These are phyloP conservation scores for Biscogniauxia sp. DNA, from an alignment of 2,329 filamentous ascomycete species.

Conservation along the genomic window DNA sequence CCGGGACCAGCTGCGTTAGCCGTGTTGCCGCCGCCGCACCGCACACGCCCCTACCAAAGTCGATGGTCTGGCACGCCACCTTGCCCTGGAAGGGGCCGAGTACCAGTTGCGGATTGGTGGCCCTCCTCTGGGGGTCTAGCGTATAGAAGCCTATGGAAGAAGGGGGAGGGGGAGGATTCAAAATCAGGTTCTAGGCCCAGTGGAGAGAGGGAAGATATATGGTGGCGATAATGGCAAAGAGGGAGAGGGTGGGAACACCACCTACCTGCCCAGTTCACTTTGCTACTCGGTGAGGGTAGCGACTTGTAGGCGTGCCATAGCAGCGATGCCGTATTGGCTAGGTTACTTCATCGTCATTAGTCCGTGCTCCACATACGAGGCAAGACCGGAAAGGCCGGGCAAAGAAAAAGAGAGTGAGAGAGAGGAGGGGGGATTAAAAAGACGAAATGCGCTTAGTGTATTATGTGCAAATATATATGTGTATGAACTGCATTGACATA, in stretches of 20 bases:
- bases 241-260: not conserved
- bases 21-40: constrained; percentile 62
- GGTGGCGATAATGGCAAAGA: constrained; percentile 1
- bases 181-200: not conserved
- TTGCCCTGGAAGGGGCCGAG: constrained; percentile 80
- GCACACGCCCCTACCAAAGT: constrained; percentile 72
- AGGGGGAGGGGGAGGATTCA: not conserved
- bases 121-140: constrained; percentile 47
- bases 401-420: too few species aligned
- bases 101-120: constrained; percentile 54
- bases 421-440: not conserved
- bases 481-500: constrained; percentile 22
- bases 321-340: constrained; percentile 71
- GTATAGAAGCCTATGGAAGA: constrained; percentile 66
- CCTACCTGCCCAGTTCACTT: constrained; percentile 74
- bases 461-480: not conserved
- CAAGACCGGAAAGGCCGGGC: not conserved
- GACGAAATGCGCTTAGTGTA: too few species aligned
- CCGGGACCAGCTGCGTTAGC: constrained; percentile 63
- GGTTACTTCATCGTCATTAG: constrained; percentile 55
- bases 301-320: constrained; percentile 80
- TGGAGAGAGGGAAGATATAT: not conserved
- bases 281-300: constrained; percentile 60
- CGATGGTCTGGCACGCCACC: constrained; percentile 75
- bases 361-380: not conserved